A percentile compares a stretch with the other conserved stretches of the same genome.
These are phyloP conservation scores for Vigna radiata DNA, from an alignment of 306 rosid genomes.

Conservation along the genomic window DNA sequence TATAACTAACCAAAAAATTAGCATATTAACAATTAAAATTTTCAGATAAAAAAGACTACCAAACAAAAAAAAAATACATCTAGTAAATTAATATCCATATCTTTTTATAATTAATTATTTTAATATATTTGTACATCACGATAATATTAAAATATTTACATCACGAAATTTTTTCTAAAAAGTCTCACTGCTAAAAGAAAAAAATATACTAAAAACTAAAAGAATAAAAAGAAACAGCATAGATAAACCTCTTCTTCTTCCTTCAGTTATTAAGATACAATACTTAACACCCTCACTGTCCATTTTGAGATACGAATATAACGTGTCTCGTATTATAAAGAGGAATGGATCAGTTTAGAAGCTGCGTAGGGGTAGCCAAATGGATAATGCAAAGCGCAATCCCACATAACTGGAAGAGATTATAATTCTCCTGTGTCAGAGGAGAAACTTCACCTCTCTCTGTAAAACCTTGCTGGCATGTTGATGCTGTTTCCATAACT, in stretches of 20 bases:
- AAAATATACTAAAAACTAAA: not conserved
- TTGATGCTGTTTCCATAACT: slow-evolving; percentile 61
- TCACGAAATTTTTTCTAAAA: too few relatives aligned
- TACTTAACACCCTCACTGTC: not conserved
- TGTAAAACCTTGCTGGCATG: slow-evolving; percentile 67
- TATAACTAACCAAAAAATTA: too few relatives aligned
- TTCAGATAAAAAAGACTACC: too few relatives aligned
- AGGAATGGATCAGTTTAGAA: not conserved
- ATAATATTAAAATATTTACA: too few relatives aligned
- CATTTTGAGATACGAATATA: not conserved
- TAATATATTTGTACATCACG: too few relatives aligned
- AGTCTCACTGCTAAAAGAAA: too few relatives aligned
- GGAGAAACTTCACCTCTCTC: slow-evolving; percentile 63
- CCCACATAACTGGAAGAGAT: slow-evolving; percentile 64
- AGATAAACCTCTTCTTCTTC: not conserved
- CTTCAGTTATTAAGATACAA: not conserved
- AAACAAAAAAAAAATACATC: too few relatives aligned
- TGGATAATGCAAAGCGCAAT: slow-evolving; percentile 62
- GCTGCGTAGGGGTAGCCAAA: slow-evolving; percentile 17
- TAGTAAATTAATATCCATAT: too few relatives aligned
- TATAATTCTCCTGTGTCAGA: slow-evolving; percentile 57
- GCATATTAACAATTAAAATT: too few relatives aligned
- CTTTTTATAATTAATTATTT: too few relatives aligned
- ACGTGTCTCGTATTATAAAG: not conserved
- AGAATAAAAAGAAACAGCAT: not conserved